Conservation (phyloP, 371 early-diverging fungal species). For the Apophysomyces sp. region DNA sequence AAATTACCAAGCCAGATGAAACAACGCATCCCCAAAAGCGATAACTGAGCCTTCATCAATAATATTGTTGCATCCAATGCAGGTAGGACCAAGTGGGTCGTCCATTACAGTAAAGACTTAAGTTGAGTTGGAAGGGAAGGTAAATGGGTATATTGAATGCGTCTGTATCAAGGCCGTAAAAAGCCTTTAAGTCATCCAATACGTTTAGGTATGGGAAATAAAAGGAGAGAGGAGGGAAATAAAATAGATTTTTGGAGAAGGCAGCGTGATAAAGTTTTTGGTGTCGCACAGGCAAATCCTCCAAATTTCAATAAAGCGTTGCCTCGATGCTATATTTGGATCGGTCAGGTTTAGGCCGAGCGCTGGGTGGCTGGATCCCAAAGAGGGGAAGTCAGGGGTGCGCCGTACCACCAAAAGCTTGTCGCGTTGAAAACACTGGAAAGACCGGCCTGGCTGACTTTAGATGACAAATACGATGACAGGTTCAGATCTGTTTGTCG, state of each 20-base stretch:
- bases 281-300: constrained; percentile 1
- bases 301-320: neutral
- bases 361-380: constrained; percentile 1
- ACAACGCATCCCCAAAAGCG: constrained; percentile 77
- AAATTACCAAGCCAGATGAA: constrained; percentile 76
- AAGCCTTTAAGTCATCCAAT: constrained; percentile 68
- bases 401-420: neutral
- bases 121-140: neutral
- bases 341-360: neutral
- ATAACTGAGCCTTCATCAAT: constrained; percentile 81
- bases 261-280: constrained; percentile 2
- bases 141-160: neutral
- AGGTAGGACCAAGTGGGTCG: constrained; percentile 32
- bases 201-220: constrained; percentile 42
- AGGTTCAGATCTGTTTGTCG: neutral
- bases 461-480: neutral
- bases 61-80: constrained; percentile 66
- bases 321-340: constrained; percentile 6
- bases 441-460: neutral
- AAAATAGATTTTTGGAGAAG: neutral
- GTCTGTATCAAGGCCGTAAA: constrained; percentile 12
- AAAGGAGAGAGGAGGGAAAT: constrained; percentile 2
- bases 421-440: neutral
- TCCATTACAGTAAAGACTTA: constrained; percentile 20
- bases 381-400: neutral